phyloP scores from a whole-genome alignment of 257 asterid genomes.

The Phtheirospermum japonicum region DNA sequence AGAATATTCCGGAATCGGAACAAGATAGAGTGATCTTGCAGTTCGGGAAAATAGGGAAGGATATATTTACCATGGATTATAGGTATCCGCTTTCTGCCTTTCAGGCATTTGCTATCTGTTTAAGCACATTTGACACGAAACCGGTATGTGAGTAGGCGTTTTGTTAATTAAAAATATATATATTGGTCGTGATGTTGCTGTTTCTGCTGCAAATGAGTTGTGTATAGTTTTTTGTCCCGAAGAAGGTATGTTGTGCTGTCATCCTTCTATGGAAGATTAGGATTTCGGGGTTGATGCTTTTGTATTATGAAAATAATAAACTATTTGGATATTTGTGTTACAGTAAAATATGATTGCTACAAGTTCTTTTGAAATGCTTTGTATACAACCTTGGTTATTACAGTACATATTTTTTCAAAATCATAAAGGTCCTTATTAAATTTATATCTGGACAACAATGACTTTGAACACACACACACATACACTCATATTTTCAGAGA shows the following conservation, averaged over 20 bases:
- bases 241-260: constrained; percentile 21
- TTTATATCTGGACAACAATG: constrained; percentile 23
- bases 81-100: constrained; percentile 68
- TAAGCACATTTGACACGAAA: constrained; percentile 70
- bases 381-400: constrained; percentile 9
- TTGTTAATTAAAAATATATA: neutral
- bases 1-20: constrained; percentile 40
- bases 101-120: constrained; percentile 67
- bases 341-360: neutral
- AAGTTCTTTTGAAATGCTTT: neutral
- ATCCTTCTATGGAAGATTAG: constrained; percentile 26
- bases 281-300: constrained; percentile 22
- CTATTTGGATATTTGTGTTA: constrained; percentile 11
- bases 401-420: constrained; percentile 8
- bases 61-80: constrained; percentile 72
- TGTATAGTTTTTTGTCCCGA: constrained; percentile 6
- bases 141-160: constrained; percentile 57
- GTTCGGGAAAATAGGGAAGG: constrained; percentile 69
- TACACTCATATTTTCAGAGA: constrained; percentile 29
- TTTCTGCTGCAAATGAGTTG: constrained; percentile 10
- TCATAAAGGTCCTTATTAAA: constrained; percentile 14
- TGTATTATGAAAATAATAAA: constrained; percentile 21
- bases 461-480: constrained; percentile 15
- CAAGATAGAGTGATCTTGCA: constrained; percentile 59
- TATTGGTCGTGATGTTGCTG: constrained; percentile 5